Base-by-base conservation (phyloP, 78 protist species). In the Dictyostelium brefeldianum region DNA sequence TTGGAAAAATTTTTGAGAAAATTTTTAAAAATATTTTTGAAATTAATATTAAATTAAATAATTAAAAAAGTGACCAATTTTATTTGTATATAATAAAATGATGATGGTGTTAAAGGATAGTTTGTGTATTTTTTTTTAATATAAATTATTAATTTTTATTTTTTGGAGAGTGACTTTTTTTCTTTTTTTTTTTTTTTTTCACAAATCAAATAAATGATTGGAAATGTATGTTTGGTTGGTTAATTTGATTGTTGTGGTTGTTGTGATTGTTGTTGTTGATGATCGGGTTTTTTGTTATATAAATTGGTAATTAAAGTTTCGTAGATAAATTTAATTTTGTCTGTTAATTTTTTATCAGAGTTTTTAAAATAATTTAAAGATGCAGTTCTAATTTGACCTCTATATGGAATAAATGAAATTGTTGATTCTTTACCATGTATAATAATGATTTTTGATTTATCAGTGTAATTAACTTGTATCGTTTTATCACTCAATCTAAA, bases 401-500 rank as follows among this genome's bases (percentile, higher is more conserved):
- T 87, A 57, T 67, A 17, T 67, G 75, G 75, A 5, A 67, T 17
- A 15, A 31, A 67, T 25, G 75, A 64, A 27, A 64, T 64, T 8
- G 17, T 11, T 4, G 2, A 31, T 4, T 67, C 75, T 31, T 31
- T 67, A 67, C 15, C 29, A 6, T 41, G 15, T 14, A 81, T 65
- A 62, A 83, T 22, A n/a, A 85, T 75, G 3, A 87, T 87, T 7
- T 27, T 77, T 18, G 93, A 87, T 27, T 87, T 74, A 62, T 87
- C 93, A 5, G 20, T 17, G 29, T 79, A 91, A 20, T 81, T 56
- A 7, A 94, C 96, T 91, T 98, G 99, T 27, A 97, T 59, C 15
- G 89, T 65, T 73, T 90, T 81, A 59, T 94, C 82, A 59, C 83
- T 80, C 36, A 97, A 80, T 29, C 98, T 82, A 85, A 98, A 96